Evolutionary conservation across 345 rosid genomes (phyloP).

Genomic region (Hibiscus tridactylites): DNA sequence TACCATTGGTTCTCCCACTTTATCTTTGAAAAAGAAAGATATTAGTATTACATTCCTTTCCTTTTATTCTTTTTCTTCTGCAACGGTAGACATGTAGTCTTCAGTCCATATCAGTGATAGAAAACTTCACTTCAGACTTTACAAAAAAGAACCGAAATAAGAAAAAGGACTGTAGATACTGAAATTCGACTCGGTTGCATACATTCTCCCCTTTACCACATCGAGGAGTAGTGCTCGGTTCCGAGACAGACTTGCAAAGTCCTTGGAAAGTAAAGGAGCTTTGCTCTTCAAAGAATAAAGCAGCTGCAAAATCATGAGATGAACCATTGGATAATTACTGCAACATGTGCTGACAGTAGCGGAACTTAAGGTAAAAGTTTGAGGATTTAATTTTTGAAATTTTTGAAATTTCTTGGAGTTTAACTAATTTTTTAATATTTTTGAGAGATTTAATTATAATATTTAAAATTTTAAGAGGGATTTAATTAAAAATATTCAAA

Average conservation of each 20-base stretch:
- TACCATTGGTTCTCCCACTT: constrained; percentile 19
- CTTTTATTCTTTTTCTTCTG: constrained; percentile 12
- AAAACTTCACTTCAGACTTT: too few relatives aligned
- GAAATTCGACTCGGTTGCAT: background rate
- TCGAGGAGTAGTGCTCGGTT: background rate
- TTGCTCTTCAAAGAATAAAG: background rate
- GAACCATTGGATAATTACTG: background rate
- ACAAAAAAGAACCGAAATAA: too few relatives aligned
- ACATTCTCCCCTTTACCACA: background rate
- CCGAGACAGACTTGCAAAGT: background rate
- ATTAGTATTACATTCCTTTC: constrained; percentile 29
- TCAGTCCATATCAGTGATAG: background rate
- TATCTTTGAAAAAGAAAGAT: constrained; percentile 29
- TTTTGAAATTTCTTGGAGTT: too few relatives aligned
- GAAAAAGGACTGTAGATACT: background rate
- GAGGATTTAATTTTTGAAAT: too few relatives aligned
- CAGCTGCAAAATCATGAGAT: background rate
- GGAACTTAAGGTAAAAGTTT: too few relatives aligned
- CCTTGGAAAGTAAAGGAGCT: background rate
- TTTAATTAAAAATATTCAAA: too few relatives aligned
- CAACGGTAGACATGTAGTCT: constrained; percentile 4
- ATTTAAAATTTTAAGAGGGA: too few relatives aligned
- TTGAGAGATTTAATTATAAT: too few relatives aligned
- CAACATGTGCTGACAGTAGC: too few relatives aligned
- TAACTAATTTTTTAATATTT: too few relatives aligned